These are phyloP conservation scores for Zygosaccharomyces pseudobailii DNA, from an alignment of 1,139 yeast species.

Conservation along the genomic window DNA sequence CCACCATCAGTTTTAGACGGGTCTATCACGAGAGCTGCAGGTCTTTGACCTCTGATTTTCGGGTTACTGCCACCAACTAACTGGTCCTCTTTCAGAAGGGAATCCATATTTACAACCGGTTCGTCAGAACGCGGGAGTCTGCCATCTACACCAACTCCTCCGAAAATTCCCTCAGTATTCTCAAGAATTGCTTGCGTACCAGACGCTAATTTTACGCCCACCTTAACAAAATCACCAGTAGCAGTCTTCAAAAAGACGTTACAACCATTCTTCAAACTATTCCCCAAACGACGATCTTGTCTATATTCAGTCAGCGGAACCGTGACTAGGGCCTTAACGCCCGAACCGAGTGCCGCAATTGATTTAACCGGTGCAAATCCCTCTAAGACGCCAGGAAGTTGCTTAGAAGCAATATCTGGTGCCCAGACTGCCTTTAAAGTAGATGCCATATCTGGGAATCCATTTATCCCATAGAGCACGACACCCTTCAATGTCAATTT, in stretches of 20 bases:
- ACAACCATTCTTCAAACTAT: constrained; percentile 76
- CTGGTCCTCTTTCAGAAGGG: constrained; percentile 26
- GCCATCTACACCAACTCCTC: constrained; percentile 28
- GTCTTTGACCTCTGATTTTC: constrained; percentile 23
- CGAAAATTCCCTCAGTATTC: constrained; percentile 55
- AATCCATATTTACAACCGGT: constrained; percentile 19
- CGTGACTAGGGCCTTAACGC: constrained; percentile 66
- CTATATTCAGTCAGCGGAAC: constrained; percentile 71
- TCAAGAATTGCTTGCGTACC: constrained; percentile 85
- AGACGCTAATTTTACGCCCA: constrained; percentile 82
- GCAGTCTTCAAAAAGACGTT: constrained; percentile 73
- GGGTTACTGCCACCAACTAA: constrained; percentile 32
- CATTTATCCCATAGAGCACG: constrained; percentile 69
- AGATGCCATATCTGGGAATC: constrained; percentile 55
- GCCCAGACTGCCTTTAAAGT: constrained; percentile 69
- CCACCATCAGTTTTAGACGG: constrained; percentile 36
- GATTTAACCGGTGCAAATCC: constrained; percentile 84
- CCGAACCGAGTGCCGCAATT: constrained; percentile 70
- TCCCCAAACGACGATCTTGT: constrained; percentile 63
- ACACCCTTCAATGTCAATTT: constrained; percentile 58
- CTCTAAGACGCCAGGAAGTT: constrained; percentile 70
- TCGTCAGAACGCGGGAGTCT: constrained; percentile 15
- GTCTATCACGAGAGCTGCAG: constrained; percentile 28
- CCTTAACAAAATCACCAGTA: constrained; percentile 69
- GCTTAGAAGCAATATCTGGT: constrained; percentile 78